phyloP scores from a whole-genome alignment of 1,139 yeast genomes.

The Scheffersomyces quercinus region DNA sequence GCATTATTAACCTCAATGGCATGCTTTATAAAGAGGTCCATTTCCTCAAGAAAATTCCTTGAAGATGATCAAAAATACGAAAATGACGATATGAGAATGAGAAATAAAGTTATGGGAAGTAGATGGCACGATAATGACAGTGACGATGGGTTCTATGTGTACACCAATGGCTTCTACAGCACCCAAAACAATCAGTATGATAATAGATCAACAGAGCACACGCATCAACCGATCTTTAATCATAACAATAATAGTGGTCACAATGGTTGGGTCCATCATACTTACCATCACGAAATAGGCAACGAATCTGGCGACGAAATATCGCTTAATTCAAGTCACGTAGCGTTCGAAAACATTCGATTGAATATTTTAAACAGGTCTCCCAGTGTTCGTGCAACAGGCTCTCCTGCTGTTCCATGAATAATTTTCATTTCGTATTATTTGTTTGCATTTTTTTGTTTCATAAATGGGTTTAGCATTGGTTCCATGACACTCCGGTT shows the following conservation, averaged over 20 bases:
- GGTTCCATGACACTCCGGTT: too few relatives aligned
- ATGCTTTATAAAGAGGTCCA: constrained; percentile 43
- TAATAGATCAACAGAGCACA: constrained; percentile 2
- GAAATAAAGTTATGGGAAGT: constrained; percentile 19
- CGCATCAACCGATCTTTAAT: neutral
- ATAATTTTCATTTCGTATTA: too few relatives aligned
- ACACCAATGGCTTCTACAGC: constrained; percentile 42
- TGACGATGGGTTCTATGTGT: constrained; percentile 49
- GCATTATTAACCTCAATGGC: constrained; percentile 38
- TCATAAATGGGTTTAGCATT: too few relatives aligned
- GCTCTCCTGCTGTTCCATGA: too few relatives aligned
- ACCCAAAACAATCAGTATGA: constrained; percentile 16
- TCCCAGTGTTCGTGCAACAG: too few relatives aligned
- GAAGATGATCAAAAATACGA: constrained; percentile 31
- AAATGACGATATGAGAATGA: constrained; percentile 41
- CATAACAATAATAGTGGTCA: constrained; percentile 11
- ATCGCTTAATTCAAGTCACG: constrained; percentile 15
- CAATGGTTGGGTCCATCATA: constrained; percentile 24
- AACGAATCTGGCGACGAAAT: constrained; percentile 19
- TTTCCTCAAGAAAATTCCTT: constrained; percentile 38
- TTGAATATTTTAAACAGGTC: too few relatives aligned
- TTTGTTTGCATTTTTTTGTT: too few relatives aligned
- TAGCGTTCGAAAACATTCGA: neutral
- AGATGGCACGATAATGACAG: constrained; percentile 30
- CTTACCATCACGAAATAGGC: constrained; percentile 6